Conservation (phyloP, 371 early-diverging fungal species). For the Fennellomyces sp. region DNA sequence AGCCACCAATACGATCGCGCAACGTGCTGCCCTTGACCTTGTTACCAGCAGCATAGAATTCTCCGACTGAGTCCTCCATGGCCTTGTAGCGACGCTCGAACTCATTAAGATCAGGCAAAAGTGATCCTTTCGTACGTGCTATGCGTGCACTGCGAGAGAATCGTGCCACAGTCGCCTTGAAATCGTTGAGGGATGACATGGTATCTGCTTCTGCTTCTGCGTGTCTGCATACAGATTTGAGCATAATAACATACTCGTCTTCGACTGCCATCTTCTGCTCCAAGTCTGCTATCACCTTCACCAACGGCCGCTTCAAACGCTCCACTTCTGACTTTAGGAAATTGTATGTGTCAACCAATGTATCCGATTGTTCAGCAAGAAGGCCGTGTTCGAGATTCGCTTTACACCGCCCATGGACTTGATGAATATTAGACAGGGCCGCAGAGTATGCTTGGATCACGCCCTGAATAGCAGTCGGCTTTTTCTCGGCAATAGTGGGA, state of each 20-base stretch:
- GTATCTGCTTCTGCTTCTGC: slow-evolving; percentile 33
- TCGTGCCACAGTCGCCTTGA: slow-evolving; percentile 27
- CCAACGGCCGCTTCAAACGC: slow-evolving; percentile 18
- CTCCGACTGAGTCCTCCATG: slow-evolving; percentile 27
- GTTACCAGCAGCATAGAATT: slow-evolving; percentile 28
- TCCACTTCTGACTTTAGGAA: slow-evolving; percentile 23
- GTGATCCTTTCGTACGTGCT: slow-evolving; percentile 21
- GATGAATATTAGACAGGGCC: slow-evolving; percentile 28
- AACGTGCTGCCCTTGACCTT: slow-evolving; percentile 17
- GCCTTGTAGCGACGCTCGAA: slow-evolving; percentile 36
- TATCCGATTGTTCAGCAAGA: slow-evolving; percentile 27
- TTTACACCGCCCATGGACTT: slow-evolving; percentile 32
- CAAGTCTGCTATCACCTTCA: slow-evolving; percentile 28
- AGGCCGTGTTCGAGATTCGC: slow-evolving; percentile 26
- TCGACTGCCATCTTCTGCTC: slow-evolving; percentile 22
- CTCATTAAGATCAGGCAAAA: slow-evolving; percentile 36
- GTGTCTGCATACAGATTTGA: slow-evolving; percentile 29
- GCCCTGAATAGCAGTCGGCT: slow-evolving; percentile 31
- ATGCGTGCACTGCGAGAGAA: slow-evolving; percentile 21
- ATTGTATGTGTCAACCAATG: slow-evolving; percentile 21
- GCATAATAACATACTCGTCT: slow-evolving; percentile 33
- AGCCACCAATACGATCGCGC: neutral
- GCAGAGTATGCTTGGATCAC: slow-evolving; percentile 37
- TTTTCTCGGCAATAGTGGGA: slow-evolving; percentile 42
- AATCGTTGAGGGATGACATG: slow-evolving; percentile 24